These are phyloP conservation scores for Rhynchospora breviuscula DNA, from an alignment of 176 grass and related monocot genomes.

Conservation along the genomic window DNA sequence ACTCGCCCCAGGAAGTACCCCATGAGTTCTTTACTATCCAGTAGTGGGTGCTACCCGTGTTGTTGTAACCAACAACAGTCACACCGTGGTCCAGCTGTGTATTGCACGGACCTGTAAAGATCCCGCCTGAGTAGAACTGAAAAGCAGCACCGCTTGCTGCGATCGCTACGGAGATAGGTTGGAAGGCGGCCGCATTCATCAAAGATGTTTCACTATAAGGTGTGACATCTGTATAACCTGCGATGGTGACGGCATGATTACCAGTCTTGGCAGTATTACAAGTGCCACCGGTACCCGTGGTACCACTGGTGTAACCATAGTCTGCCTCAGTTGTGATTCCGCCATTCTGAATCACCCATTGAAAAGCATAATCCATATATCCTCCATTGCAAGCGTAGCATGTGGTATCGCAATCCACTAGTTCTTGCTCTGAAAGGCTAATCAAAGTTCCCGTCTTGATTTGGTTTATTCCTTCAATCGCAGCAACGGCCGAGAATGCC, in stretches of 20 bases:
- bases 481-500: slow-evolving; percentile 23
- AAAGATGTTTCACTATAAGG: not conserved
- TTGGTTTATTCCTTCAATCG: slow-evolving; percentile 13
- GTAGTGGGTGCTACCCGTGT: not conserved
- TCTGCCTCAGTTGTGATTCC: not conserved
- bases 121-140: not conserved
- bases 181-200: not conserved
- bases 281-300: too few relatives aligned
- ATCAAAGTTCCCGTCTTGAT: not conserved
- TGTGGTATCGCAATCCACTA: not conserved
- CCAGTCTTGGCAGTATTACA: too few relatives aligned
- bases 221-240: not conserved
- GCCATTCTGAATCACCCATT: not conserved
- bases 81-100: slow-evolving; percentile 8
- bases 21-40: slow-evolving; percentile 21
- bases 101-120: not conserved
- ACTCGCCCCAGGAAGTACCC: slow-evolving; percentile 5
- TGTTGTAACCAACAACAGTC: slow-evolving; percentile 9
- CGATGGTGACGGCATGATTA: not conserved
- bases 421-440: slow-evolving; percentile 8
- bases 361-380: not conserved
- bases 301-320: too few relatives aligned
- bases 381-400: not conserved
- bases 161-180: slow-evolving; percentile 16
- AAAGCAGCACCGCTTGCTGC: not conserved